A percentile compares a stretch with the other conserved stretches of the same genome.
phyloP scores from a whole-genome alignment of 345 rosid genomes.

The Chamaenerion angustifolium region DNA sequence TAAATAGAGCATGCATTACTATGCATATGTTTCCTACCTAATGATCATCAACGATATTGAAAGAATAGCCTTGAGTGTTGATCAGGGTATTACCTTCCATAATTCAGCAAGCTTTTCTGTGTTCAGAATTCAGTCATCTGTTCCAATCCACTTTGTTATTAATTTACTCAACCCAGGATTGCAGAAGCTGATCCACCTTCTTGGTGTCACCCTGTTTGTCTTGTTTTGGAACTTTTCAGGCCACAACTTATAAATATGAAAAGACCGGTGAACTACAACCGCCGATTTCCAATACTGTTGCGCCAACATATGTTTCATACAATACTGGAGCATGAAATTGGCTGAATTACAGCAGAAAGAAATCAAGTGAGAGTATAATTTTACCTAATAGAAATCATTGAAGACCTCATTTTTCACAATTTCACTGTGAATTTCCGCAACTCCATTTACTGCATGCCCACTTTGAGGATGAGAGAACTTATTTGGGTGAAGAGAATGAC shows the following conservation, averaged over 20 bases:
- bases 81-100: constrained; percentile 13
- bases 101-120: constrained; percentile 21
- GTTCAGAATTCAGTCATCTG: constrained; percentile 29
- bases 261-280: background rate
- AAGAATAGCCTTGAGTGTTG: background rate
- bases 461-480: no score
- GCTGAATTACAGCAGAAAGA: background rate
- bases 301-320: background rate
- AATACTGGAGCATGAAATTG: background rate
- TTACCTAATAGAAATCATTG: constrained; percentile 30
- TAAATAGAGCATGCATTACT: no score
- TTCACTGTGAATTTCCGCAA: constrained; percentile 42
- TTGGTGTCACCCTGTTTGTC: constrained; percentile 47
- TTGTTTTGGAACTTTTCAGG: constrained; percentile 44
- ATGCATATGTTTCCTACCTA: no score
- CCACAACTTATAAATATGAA: constrained; percentile 25
- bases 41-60: no score
- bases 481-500: no score
- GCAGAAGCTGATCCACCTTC: constrained; percentile 45
- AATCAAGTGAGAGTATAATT: background rate
- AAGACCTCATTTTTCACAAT: constrained; percentile 39
- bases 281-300: background rate
- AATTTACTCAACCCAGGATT: constrained; percentile 31
- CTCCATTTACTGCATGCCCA: constrained; percentile 39
- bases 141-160: constrained; percentile 34